Base-by-base conservation (phyloP, 257 asterid species). In the Solanum appendiculatum region DNA sequence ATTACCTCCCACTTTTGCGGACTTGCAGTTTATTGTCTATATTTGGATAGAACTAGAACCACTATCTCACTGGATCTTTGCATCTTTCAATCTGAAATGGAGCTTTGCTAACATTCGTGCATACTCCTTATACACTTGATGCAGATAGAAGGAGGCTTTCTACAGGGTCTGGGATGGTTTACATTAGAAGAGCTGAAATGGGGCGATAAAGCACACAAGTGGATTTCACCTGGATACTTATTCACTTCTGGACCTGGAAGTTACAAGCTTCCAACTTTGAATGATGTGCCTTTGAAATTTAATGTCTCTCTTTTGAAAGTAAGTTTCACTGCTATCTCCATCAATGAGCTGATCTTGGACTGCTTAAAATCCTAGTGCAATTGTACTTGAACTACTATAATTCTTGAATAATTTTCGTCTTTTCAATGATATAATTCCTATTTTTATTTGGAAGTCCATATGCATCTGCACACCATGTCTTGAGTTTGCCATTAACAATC, bases 91-190 rank as follows among this genome's bases (percentile, higher is more conserved):
- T 46, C 29, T 46, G 85, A 74, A 39, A 74, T 12, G 56, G 54
- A 13, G 34, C 58, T 40, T 3, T 12, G 44, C 68, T 81, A 81
- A 81, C 21, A 9, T 46, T 18, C 4, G 5, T 83, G 80, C 74
- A 42, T 36, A n/a, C 48, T 84, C 86, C 85, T 37, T 23, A 33
- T 37, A 88, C 34, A 66, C 64, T 46, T 48, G 40, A 20, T 48
- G 85, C 95, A 96, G 98, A 94, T 97, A 48, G 99, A 97, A 93
- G 98, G 99, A 80, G 98, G 97, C 66, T 95, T 97, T 88, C 69
- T 97, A 64, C 99, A 97, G 92, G 99, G 98, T 36, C 93, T 97
- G 34, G 99, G 99, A 87, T 97, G 99, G 99, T 94, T 93, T 25
- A 96, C 98, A 51, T 89, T 97, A 69, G 99, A 97, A 90, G 99